phyloP scores from a whole-genome alignment of 257 asterid species.

The Rhazya stricta region DNA sequence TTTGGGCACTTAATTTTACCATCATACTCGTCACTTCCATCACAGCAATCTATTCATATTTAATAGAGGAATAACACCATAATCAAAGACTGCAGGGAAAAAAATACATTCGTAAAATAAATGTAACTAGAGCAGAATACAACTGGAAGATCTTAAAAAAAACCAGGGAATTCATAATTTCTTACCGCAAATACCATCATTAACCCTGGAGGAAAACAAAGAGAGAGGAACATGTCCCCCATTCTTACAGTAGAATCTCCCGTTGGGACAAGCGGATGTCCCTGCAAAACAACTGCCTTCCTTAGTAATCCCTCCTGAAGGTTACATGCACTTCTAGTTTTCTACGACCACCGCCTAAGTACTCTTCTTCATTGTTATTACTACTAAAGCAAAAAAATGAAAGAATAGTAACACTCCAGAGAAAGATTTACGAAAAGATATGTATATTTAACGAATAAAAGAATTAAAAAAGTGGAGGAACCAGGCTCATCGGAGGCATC shows the following conservation, averaged over 20 bases:
- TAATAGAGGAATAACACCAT: neutral
- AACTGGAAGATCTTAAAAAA: neutral
- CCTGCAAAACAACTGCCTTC: slow-evolving; percentile 45
- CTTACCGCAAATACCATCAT: slow-evolving; percentile 94
- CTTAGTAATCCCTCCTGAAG: neutral
- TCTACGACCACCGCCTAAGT: neutral
- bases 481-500: slow-evolving; percentile 99
- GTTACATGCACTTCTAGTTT: slow-evolving; percentile 1
- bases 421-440: neutral
- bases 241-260: slow-evolving; percentile 81
- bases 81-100: neutral
- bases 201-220: slow-evolving; percentile 80
- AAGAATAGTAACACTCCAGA: neutral
- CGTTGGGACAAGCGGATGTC: slow-evolving; percentile 93
- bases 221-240: slow-evolving; percentile 66
- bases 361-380: too few species aligned
- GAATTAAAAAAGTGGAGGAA: slow-evolving; percentile 16
- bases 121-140: neutral
- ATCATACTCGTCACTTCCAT: slow-evolving; percentile 96
- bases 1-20: slow-evolving; percentile 70
- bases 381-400: neutral
- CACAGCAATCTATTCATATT: slow-evolving; percentile 82
- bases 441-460: neutral
- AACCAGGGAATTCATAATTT: neutral
- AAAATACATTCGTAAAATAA: neutral